Conservation (phyloP, 2,329 filamentous ascomycete genomes). For the Trichophyton rubrum region DNA sequence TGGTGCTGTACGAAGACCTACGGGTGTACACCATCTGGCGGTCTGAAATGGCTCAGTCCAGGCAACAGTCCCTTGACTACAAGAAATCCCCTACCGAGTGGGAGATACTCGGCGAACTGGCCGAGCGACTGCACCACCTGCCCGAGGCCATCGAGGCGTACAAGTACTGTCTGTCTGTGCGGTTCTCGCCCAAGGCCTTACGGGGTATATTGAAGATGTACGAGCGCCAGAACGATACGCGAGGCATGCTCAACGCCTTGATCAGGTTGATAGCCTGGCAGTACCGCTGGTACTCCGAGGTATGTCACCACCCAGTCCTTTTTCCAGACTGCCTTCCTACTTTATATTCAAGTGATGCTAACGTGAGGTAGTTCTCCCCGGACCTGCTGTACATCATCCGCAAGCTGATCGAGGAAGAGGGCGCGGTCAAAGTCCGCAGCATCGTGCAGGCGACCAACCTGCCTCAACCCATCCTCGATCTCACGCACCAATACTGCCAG, state of each 20-base stretch:
- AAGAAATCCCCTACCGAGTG: slow-evolving; percentile 95
- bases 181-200: slow-evolving; percentile 89
- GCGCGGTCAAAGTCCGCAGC: slow-evolving; percentile 90
- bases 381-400: slow-evolving; percentile 77
- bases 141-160: slow-evolving; percentile 92
- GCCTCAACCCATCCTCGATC: slow-evolving; percentile 80
- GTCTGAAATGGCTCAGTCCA: slow-evolving; percentile 92
- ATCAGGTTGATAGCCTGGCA: slow-evolving; percentile 95
- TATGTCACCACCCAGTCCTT: slow-evolving; percentile 21
- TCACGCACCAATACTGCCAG: slow-evolving; percentile 92
- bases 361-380: slow-evolving; percentile 59
- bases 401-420: slow-evolving; percentile 91
- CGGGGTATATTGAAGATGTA: slow-evolving; percentile 70
- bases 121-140: slow-evolving; percentile 80
- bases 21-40: slow-evolving; percentile 99
- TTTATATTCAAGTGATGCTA: neutral
- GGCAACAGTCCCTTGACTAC: slow-evolving; percentile 85
- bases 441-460: slow-evolving; percentile 94
- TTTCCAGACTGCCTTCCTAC: neutral
- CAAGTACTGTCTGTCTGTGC: slow-evolving; percentile 68
- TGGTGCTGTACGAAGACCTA: slow-evolving; percentile 96
- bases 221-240: slow-evolving; percentile 63
- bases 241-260: slow-evolving; percentile 69
- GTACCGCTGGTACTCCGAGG: slow-evolving; percentile 97
- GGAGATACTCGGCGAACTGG: slow-evolving; percentile 91